Evolutionary conservation across 306 rosid genomes (phyloP), one percentile per base, ranked within the genome.

Genomic region (Luffa acutangula): DNA sequence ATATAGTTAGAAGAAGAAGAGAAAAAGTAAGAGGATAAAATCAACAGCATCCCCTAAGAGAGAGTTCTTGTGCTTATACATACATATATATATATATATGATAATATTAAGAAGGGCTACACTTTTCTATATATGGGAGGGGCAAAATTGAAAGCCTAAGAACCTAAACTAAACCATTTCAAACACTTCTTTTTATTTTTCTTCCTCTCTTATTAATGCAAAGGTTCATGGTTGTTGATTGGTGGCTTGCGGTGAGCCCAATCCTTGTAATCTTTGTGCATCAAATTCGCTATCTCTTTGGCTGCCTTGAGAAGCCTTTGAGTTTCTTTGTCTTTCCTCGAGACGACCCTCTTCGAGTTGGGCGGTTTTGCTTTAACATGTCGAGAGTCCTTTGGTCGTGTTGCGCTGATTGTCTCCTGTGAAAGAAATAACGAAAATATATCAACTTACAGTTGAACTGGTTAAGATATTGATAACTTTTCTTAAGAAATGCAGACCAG

Each of bases 211-310:
- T 77, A 78, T 60, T 77, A 78, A 51, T 79, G 81, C 59, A 49
- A 5, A 34, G 81, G 81, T 36, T 46, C 63, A 49, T 18, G 62
- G 21, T 79, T 79, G 41, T 79, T 64, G 59, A 65, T 52, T 2
- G 81, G 81, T 8, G 81, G 76, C 62, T 60, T 79, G 70, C 75
- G 59, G 31, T 52, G 81, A 79, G n/a, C 74, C 60, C 54, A 42
- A 4, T 49, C 81, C 42, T 25, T 79, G 21, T 79, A 79, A 49
- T 79, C 81, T 17, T 65, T 65, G 56, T 48, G 76, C 81, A 79
- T 79, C 81, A 65, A 64, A 52, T 79, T 65, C 18, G 81, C 81
- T 65, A 79, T 51, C 81, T 79, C 73, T 60, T 39, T 51, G 2
- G 75, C 81, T 65, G 62, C 60, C 34, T 46, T 51, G 2, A 48